Base-by-base conservation (phyloP, 441 rosid species). In the Gossypium davidsonii region DNA sequence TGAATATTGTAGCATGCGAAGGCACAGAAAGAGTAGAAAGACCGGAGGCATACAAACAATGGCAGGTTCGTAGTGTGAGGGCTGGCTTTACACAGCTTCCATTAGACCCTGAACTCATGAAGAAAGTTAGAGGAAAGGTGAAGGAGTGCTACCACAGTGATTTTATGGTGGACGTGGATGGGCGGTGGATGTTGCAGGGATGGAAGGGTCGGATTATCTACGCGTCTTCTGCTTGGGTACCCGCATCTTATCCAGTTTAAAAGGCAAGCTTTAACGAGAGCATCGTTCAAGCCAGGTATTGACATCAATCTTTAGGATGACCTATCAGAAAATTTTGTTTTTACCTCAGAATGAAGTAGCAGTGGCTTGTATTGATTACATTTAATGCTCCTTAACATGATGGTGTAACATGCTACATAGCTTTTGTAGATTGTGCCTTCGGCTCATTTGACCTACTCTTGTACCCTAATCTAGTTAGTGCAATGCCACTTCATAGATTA, bases 161-260 rank as follows among this genome's bases (percentile, higher is more conserved):
- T 64, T 87, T 89, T 58, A 81, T 83, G 70, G 78, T 90, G 49
- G 87, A 89, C 80, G 81, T 79, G 83, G 97, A 94, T 81, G 78
- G 91, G 2, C 34, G 76, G 5, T 94, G 99, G 99, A 73, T 92
- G 86, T 80, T 94, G 74, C 99, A 92, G 62, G 99, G 99, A 15
- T 94, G 97, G 97, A 94, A 92, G 84, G 99, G 99, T n/a, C 85
- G 97, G 49, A 89, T 89, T 78, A 18, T 90, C 1, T 85, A 73
- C 65, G 98, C 91, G 26, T 91, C 97, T 53, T 89, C 94, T 56
- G 74, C 81, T 15, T 86, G 90, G 93, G 76, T 85, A 69, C 88
- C 96, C 73, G 82, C 79, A 14, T 84, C 46, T 62, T 67, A 21
- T 57, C 65, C 51, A 18, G 61, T 34, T 52, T 17, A 53, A 6